phyloP scores from a whole-genome alignment of 257 asterid species.

The Capsicum baccatum region DNA sequence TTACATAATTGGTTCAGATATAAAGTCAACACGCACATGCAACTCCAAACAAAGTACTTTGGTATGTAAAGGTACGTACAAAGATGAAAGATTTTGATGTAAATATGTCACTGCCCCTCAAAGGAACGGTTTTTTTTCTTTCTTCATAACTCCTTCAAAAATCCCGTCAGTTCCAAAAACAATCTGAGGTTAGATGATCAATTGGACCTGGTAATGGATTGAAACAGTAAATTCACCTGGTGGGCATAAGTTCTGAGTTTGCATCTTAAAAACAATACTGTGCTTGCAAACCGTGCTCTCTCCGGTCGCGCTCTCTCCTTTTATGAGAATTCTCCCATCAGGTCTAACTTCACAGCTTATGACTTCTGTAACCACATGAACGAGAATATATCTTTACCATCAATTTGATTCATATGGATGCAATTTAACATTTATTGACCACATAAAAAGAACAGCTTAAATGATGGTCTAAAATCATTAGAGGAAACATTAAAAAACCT shows the following conservation, averaged over 20 bases:
- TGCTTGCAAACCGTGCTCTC: conserved; percentile 34
- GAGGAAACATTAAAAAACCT: too few species aligned
- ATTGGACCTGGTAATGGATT: conserved; percentile 55
- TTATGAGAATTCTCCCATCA: conserved; percentile 42
- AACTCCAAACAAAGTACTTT: neutral
- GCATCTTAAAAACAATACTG: conserved; percentile 50
- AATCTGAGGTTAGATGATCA: conserved; percentile 34
- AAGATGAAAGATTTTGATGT: neutral
- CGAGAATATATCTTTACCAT: neutral
- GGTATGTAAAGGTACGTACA: conserved; percentile 6
- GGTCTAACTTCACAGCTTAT: conserved; percentile 47
- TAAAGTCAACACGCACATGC: neutral
- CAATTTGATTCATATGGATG: neutral
- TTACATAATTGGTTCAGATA: neutral
- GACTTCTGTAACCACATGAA: conserved; percentile 38
- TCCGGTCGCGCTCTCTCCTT: conserved; percentile 45
- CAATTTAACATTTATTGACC: neutral
- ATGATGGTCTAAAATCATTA: too few species aligned
- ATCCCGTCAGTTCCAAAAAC: conserved; percentile 53
- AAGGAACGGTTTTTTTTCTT: conserved; percentile 23
- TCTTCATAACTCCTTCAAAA: conserved; percentile 52
- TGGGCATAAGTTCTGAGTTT: conserved; percentile 48
- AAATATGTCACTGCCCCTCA: neutral
- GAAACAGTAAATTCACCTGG: conserved; percentile 55
- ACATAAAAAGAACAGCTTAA: neutral